Evolutionary conservation across 140 eudicot genomes (phyloP).

Genomic region (Ambrosia hybrid): DNA sequence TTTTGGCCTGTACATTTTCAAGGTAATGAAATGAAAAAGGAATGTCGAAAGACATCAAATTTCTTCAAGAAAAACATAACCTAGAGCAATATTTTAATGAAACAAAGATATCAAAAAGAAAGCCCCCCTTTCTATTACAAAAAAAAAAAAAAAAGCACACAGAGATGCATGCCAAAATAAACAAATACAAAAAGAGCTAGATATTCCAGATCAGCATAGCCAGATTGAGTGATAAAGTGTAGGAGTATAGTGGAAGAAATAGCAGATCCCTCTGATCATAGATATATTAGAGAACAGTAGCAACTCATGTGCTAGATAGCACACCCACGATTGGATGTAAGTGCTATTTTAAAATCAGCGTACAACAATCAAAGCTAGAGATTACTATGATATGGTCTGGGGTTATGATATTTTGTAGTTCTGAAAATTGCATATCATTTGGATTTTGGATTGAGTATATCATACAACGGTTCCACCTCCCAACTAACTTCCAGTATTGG

Average conservation of each 20-base stretch:
- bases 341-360: neutral
- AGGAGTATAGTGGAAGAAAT: neutral
- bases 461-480: neutral
- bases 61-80: conserved; percentile 14
- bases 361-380: neutral
- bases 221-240: neutral
- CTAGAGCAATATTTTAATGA: conserved; percentile 14
- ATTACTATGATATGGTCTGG: neutral
- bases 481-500: neutral
- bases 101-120: conserved; percentile 6
- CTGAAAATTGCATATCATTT: neutral
- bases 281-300: neutral
- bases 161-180: conserved; percentile 3
- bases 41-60: neutral
- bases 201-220: neutral
- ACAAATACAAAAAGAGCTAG: neutral
- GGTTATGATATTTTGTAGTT: neutral
- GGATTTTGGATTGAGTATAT: neutral
- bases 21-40: conserved; percentile 18
- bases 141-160: neutral
- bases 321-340: neutral
- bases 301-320: neutral
- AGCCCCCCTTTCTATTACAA: neutral
- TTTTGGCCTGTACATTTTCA: conserved; percentile 59
- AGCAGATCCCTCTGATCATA: neutral